Percentiles rank a stretch among this genome's conserved stretches.
These are phyloP conservation scores for Ilex asprella DNA, from an alignment of 257 asterid genomes.

Conservation along the genomic window DNA sequence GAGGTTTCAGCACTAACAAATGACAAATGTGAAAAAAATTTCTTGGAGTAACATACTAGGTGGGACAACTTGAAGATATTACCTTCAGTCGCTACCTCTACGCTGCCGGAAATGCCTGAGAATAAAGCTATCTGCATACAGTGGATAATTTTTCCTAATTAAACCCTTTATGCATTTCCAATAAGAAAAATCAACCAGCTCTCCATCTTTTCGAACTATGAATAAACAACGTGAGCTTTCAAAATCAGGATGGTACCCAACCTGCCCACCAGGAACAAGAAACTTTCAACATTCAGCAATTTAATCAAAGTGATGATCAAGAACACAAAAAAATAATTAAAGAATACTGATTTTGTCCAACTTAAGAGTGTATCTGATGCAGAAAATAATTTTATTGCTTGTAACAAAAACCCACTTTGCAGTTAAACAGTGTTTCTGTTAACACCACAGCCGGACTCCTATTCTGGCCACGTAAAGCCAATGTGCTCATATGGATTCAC, in stretches of 20 bases:
- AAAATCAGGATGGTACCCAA: slow-evolving; percentile 90
- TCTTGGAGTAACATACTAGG: slow-evolving; percentile 6
- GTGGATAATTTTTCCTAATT: slow-evolving; percentile 82
- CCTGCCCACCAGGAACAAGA: slow-evolving; percentile 39
- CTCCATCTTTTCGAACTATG: slow-evolving; percentile 89
- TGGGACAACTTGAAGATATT: slow-evolving; percentile 6
- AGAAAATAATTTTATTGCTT: no score
- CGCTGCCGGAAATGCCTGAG: slow-evolving; percentile 74
- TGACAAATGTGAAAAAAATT: slow-evolving; percentile 4
- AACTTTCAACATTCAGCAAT: slow-evolving; percentile 6
- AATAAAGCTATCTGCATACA: slow-evolving; percentile 85
- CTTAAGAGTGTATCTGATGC: no score
- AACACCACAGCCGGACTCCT: no score
- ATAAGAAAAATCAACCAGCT: slow-evolving; percentile 79
- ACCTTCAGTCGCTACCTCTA: slow-evolving; percentile 46
- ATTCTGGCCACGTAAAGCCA: no score
- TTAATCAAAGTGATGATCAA: no score
- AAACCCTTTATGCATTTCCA: slow-evolving; percentile 98
- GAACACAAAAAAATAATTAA: no score
- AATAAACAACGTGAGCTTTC: slow-evolving; percentile 76
- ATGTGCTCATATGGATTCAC: no score
- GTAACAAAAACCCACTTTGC: no score
- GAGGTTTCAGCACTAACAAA: no score
- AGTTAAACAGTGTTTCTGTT: no score
- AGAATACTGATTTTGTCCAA: neutral